These are phyloP conservation scores for Cyamopsis tetragonoloba DNA, from an alignment of 306 rosid genomes.

Conservation along the genomic window DNA sequence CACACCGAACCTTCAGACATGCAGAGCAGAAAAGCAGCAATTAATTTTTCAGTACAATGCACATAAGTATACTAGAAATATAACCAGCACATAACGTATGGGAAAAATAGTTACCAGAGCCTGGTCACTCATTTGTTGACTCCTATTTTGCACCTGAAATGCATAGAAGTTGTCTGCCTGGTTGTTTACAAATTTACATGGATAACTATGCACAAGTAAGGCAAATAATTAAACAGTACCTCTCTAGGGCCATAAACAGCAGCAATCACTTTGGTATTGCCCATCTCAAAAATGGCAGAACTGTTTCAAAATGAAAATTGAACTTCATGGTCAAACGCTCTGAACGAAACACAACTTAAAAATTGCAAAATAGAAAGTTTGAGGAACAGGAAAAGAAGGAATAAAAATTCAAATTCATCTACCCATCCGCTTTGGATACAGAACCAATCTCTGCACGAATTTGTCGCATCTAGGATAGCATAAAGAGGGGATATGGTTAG, in stretches of 20 bases:
- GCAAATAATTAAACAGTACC: constrained; percentile 32
- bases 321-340: background rate
- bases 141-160: constrained; percentile 71
- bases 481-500: background rate
- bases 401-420: background rate
- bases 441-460: constrained; percentile 83
- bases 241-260: constrained; percentile 94
- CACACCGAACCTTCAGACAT: constrained; percentile 67
- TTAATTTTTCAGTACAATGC: background rate
- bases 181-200: background rate
- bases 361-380: background rate
- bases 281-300: constrained; percentile 90
- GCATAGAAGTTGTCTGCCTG: background rate
- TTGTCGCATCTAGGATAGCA: constrained; percentile 68
- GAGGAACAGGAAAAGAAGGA: background rate
- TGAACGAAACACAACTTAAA: background rate
- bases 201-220: background rate
- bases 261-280: constrained; percentile 86
- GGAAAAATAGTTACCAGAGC: constrained; percentile 52
- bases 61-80: background rate
- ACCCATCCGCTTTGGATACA: constrained; percentile 90
- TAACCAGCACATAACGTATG: background rate
- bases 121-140: constrained; percentile 63
- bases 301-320: constrained; percentile 31
- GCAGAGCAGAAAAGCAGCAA: background rate